These are phyloP conservation scores for Aspergillus novofumigatus DNA, from an alignment of 2,329 filamentous ascomycete genomes.

Conservation along the genomic window DNA sequence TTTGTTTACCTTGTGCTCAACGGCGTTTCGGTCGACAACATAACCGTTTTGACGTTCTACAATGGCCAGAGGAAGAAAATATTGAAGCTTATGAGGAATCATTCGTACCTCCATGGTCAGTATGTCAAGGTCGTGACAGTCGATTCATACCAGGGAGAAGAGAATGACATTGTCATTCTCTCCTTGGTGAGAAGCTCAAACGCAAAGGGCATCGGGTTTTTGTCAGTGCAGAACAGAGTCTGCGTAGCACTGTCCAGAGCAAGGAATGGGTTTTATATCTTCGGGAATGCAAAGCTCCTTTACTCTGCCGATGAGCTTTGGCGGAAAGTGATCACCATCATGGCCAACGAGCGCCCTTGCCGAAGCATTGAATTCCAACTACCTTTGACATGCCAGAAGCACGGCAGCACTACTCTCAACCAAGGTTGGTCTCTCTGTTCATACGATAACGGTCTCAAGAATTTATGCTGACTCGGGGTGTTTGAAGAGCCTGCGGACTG, in stretches of 20 bases:
- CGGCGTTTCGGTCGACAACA: constrained; percentile 54
- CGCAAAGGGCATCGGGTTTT: constrained; percentile 63
- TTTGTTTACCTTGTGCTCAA: constrained; percentile 69
- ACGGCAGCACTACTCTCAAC: constrained; percentile 52
- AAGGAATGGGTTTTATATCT: constrained; percentile 74
- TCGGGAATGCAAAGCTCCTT: constrained; percentile 65
- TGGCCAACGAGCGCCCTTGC: constrained; percentile 24
- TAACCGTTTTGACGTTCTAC: constrained; percentile 85
- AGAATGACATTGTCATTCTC: constrained; percentile 77
- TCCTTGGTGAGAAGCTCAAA: constrained; percentile 72
- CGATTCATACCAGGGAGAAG: constrained; percentile 86
- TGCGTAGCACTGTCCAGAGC: constrained; percentile 67
- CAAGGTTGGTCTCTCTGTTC: constrained; percentile 28
- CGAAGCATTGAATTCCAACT: constrained; percentile 47
- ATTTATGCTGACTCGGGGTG: constrained; percentile 8
- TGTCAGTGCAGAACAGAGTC: constrained; percentile 60
- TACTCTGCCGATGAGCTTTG: constrained; percentile 48
- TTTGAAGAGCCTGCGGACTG: constrained; percentile 49
- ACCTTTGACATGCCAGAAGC: constrained; percentile 61
- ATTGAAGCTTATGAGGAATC: constrained; percentile 41
- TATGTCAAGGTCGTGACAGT: constrained; percentile 69
- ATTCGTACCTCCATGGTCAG: constrained; percentile 42
- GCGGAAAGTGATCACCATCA: constrained; percentile 46
- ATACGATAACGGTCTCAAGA: not conserved
- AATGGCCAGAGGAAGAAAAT: constrained; percentile 73